Percentiles rank a stretch among this genome's conserved stretches.
Evolutionary conservation across 352 stramenopile genomes (phyloP).

Genomic region (Phytophthora idaei): DNA sequence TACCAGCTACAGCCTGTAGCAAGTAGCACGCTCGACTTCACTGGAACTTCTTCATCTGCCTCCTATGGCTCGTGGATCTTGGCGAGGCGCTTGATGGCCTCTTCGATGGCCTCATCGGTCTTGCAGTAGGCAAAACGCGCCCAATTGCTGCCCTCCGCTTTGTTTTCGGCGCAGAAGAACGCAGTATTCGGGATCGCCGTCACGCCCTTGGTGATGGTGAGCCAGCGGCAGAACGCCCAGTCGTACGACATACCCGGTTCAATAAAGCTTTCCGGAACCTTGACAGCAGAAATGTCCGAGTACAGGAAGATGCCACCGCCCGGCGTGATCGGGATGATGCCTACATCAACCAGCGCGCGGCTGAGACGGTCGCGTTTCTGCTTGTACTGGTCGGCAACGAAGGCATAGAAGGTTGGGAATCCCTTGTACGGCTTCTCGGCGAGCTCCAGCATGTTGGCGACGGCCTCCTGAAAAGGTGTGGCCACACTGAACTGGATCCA

Average conservation of each 20-base stretch:
- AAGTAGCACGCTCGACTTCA: slow-evolving; percentile 17
- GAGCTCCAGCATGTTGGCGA: slow-evolving; percentile 78
- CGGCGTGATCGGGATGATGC: slow-evolving; percentile 67
- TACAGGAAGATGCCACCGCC: slow-evolving; percentile 84
- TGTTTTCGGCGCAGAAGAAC: slow-evolving; percentile 91
- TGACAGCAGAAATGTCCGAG: slow-evolving; percentile 74
- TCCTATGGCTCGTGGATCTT: slow-evolving; percentile 40
- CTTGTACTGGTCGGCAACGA: slow-evolving; percentile 74
- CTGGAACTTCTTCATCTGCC: background rate
- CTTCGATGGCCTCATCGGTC: slow-evolving; percentile 91
- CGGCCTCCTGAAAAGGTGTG: slow-evolving; percentile 86
- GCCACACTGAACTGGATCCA: slow-evolving; percentile 89
- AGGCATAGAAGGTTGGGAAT: slow-evolving; percentile 81
- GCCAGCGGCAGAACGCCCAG: slow-evolving; percentile 93
- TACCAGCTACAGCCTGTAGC: background rate
- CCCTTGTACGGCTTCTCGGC: slow-evolving; percentile 74
- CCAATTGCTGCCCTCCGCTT: slow-evolving; percentile 68
- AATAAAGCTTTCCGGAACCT: slow-evolving; percentile 59
- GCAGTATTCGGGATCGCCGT: slow-evolving; percentile 92
- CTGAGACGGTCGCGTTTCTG: slow-evolving; percentile 75
- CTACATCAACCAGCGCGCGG: slow-evolving; percentile 54
- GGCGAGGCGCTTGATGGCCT: slow-evolving; percentile 80
- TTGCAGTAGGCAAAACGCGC: slow-evolving; percentile 97
- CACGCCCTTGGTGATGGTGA: slow-evolving; percentile 92
- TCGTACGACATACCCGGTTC: slow-evolving; percentile 71